phyloP scores from a whole-genome alignment of 2,329 filamentous ascomycete genomes.

The Fusarium gaditjirri region DNA sequence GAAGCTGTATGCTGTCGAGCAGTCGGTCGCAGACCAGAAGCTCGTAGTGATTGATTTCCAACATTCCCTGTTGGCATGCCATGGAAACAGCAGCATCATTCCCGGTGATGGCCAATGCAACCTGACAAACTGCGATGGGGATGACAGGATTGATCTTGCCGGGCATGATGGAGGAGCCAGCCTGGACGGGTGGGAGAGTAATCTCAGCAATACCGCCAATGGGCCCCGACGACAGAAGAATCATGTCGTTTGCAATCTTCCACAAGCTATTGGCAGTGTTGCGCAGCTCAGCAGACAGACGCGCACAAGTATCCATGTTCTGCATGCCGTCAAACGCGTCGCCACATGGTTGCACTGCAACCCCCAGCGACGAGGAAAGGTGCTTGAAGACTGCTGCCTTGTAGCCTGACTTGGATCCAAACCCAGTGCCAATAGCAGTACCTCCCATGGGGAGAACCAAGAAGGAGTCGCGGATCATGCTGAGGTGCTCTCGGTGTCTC shows the following conservation, averaged over 20 bases:
- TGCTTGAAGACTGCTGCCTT: background rate
- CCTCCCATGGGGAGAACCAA: background rate
- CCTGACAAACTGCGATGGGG: constrained; percentile 1
- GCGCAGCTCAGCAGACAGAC: background rate
- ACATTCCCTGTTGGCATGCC: constrained; percentile 4
- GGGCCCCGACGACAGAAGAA: background rate
- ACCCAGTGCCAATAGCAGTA: constrained; percentile 9
- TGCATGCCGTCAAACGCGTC: constrained; percentile 9
- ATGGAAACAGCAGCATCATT: background rate
- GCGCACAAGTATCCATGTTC: constrained; percentile 4
- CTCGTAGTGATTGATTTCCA: constrained; percentile 11
- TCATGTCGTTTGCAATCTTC: constrained; percentile 13
- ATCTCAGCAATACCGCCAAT: constrained; percentile 2
- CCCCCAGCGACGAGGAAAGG: background rate
- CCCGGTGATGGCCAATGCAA: background rate
- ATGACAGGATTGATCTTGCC: constrained; percentile 9
- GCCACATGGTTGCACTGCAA: background rate
- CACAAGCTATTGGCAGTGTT: constrained; percentile 9
- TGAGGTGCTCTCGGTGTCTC: background rate
- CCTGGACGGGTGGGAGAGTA: background rate
- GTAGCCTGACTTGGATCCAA: background rate
- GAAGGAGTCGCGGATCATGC: background rate
- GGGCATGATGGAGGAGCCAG: constrained; percentile 4
- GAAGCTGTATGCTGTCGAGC: background rate
- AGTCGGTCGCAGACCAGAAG: background rate